Evolutionary conservation across 768 basidiomycete genomes (phyloP).

Genomic region (Tricholoma flavovirens): DNA sequence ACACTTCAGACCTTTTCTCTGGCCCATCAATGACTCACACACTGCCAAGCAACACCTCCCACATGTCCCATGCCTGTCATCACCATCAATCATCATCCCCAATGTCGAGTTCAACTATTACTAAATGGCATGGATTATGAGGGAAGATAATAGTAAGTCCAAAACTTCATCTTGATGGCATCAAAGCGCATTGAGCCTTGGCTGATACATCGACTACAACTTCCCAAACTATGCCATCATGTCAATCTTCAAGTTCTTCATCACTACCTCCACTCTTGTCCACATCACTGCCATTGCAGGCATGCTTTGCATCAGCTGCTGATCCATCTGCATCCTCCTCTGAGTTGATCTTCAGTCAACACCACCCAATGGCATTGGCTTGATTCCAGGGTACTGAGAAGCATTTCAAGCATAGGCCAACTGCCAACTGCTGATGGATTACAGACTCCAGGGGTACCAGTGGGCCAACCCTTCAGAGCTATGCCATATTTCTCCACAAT

Average conservation of each 20-base stretch:
- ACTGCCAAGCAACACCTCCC: too few relatives aligned
- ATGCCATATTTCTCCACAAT: neutral
- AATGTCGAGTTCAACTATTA: too few relatives aligned
- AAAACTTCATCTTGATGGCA: neutral
- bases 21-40: too few relatives aligned
- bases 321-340: neutral
- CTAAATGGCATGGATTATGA: neutral
- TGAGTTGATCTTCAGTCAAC: neutral
- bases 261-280: neutral
- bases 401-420: neutral
- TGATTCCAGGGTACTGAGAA: neutral
- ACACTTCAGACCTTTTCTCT: too few relatives aligned
- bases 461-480: neutral
- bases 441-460: neutral
- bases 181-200: neutral
- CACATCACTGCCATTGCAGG: neutral
- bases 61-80: too few relatives aligned
- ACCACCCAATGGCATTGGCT: neutral
- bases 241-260: neutral
- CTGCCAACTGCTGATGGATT: neutral
- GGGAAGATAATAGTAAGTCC: neutral
- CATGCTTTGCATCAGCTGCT: neutral
- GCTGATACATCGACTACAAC: neutral
- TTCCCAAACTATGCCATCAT: neutral
- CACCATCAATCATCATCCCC: too few relatives aligned